Evolutionary conservation across 352 stramenopile genomes (phyloP), one percentile per base, ranked within the genome.

Genomic region (Blastocystis sp.): DNA sequence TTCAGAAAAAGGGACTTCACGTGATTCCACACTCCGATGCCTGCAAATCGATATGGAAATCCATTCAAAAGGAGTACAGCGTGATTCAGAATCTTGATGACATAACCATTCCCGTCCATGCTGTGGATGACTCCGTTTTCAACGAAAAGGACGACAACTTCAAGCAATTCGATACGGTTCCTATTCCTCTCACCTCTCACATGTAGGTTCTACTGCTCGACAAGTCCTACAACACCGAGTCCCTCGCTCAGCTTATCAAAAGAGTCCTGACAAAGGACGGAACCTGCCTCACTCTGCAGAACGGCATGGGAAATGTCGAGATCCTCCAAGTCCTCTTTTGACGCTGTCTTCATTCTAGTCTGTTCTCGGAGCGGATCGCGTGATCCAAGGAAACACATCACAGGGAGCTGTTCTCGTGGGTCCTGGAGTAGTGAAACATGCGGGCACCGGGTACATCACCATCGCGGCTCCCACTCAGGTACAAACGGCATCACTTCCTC

Each of bases 221-320:
- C 39, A 85, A 85, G 41, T 85, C 74, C 24, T 85, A 62, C 61
- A 67, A 67, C 31, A 85, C 74, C 31, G 74, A 85, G 70, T 26
- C 35, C 33, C 39, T 61, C 31, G 74, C 74, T 31, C 35, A 51
- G 0, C n/a, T 60, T 35, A 85, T 85, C n/a, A 39, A 78, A n/a
- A 66, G 33, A 16, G 67, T 89, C 60, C 79, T 89, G 29, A 24
- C 63, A 16, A 39, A 59, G 2, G 67, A 29, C 50, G 79, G 79
- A 61, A 69, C 1, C 10, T 89, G 63, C 29, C 63, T 89, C 29
- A 89, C 79, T n/a, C 31, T 89, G 2, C 79, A 89, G 55, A 89
- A 89, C 50, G 79, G 79, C 31, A 89, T 89, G 79, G 79, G 79
- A 45, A 89, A 89, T 77, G 79, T 89, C 21, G 62, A 74, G 10